Percentiles rank a stretch among this genome's conserved stretches.
phyloP scores from a whole-genome alignment of 768 basidiomycete genomes.

The Macrolepiota dolichaula region DNA sequence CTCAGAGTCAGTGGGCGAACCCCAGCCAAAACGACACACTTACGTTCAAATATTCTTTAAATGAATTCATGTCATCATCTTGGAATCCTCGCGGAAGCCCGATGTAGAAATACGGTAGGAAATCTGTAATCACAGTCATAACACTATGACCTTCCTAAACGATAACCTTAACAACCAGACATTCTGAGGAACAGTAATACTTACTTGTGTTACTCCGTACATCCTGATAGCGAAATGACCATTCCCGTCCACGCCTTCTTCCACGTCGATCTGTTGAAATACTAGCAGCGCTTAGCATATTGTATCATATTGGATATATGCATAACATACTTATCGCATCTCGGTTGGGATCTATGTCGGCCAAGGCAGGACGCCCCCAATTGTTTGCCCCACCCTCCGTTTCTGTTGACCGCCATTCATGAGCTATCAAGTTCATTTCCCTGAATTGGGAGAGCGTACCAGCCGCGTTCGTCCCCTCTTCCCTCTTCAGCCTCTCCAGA shows the following conservation, averaged over 20 bases:
- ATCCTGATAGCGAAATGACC: slow-evolving; percentile 45
- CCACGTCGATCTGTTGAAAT: slow-evolving; percentile 96
- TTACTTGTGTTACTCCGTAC: slow-evolving; percentile 89
- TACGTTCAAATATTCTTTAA: slow-evolving; percentile 75
- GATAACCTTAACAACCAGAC: neutral
- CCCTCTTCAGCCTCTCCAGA: slow-evolving; percentile 57
- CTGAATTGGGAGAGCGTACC: slow-evolving; percentile 30
- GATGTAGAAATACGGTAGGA: slow-evolving; percentile 92
- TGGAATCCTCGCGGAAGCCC: slow-evolving; percentile 82
- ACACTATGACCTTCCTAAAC: slow-evolving; percentile 83
- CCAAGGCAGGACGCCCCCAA: slow-evolving; percentile 67
- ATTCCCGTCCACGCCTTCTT: slow-evolving; percentile 31
- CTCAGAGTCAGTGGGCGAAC: neutral
- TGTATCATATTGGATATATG: neutral
- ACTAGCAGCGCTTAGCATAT: slow-evolving; percentile 38
- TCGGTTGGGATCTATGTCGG: slow-evolving; percentile 49
- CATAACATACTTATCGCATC: slow-evolving; percentile 63
- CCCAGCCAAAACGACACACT: slow-evolving; percentile 22
- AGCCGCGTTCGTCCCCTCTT: slow-evolving; percentile 34
- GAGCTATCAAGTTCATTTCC: neutral
- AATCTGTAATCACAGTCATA: slow-evolving; percentile 75
- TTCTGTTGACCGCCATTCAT: slow-evolving; percentile 28
- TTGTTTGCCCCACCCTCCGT: slow-evolving; percentile 76
- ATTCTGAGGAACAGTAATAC: slow-evolving; percentile 7
- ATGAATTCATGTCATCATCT: slow-evolving; percentile 59